phyloP scores from a whole-genome alignment of 495 filamentous ascomycete genomes.

The Ramalina peruviana region DNA sequence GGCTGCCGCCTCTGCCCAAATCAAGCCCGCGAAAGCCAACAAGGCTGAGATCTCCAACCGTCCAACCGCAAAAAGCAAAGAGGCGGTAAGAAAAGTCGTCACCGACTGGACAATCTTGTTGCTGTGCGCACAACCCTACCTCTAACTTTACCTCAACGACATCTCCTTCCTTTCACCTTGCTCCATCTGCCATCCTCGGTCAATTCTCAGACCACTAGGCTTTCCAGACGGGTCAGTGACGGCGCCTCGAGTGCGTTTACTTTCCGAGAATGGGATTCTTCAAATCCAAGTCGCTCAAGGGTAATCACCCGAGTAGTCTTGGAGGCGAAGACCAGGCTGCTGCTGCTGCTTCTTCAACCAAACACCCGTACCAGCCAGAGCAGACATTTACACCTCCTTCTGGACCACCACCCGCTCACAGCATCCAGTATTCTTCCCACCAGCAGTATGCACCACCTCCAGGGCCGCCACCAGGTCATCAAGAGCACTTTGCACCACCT shows the following conservation, averaged over 20 bases:
- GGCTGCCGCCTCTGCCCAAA: too few species aligned
- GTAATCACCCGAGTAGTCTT: conserved; percentile 5
- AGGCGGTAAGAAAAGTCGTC: too few species aligned
- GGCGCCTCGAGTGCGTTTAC: background rate
- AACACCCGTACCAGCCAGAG: background rate
- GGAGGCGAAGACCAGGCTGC: background rate
- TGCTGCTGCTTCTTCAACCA: background rate
- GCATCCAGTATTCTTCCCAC: background rate
- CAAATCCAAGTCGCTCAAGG: conserved; percentile 15
- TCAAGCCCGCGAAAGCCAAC: background rate
- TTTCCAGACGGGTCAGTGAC: background rate
- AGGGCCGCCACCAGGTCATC: conserved; percentile 26
- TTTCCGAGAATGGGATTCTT: conserved; percentile 11
- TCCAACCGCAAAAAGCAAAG: too few species aligned
- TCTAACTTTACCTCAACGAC: too few species aligned
- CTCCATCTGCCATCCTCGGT: too few species aligned
- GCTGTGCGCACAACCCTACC: too few species aligned
- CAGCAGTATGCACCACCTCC: conserved; percentile 8
- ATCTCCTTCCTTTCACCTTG: too few species aligned
- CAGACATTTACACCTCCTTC: conserved; percentile 1
- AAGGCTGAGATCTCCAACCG: background rate
- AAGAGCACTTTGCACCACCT: conserved; percentile 8
- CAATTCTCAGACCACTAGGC: too few species aligned
- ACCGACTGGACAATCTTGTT: too few species aligned
- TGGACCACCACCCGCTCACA: conserved; percentile 3